Evolutionary conservation across 306 rosid genomes (phyloP).

Genomic region (Nissolia schottii): DNA sequence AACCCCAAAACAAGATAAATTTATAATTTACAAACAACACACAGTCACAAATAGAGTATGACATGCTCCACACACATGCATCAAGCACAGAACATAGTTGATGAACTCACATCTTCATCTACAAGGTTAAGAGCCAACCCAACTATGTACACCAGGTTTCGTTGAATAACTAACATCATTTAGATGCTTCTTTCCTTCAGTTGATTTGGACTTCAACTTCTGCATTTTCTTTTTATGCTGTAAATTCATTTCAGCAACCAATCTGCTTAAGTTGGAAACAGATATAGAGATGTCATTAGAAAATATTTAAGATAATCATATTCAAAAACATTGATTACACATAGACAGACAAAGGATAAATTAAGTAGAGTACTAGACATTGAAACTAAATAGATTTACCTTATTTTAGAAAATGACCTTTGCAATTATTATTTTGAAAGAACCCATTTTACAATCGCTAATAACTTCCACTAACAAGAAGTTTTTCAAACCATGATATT

Average conservation of each 20-base stretch:
- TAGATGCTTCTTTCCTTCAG: conserved; percentile 46
- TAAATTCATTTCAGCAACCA: conserved; percentile 48
- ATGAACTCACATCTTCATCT: no score
- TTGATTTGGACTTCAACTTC: conserved; percentile 38
- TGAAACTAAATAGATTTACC: conserved; percentile 2
- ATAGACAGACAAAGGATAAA: not conserved
- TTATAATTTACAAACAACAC: not conserved
- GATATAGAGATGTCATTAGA: conserved; percentile 6
- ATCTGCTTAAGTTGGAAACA: conserved; percentile 33
- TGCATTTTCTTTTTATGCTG: conserved; percentile 37
- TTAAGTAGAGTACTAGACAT: not conserved
- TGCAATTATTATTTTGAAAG: conserved; percentile 8
- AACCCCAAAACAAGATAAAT: conserved; percentile 6
- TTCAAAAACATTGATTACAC: conserved; percentile 10
- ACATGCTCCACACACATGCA: no score
- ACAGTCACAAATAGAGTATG: not conserved
- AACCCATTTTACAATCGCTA: not conserved
- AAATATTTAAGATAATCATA: conserved; percentile 1
- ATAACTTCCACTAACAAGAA: no score
- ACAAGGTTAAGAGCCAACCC: no score
- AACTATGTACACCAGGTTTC: conserved; percentile 47
- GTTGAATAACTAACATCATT: conserved; percentile 51
- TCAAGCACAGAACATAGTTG: no score
- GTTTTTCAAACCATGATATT: no score
- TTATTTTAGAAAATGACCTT: conserved; percentile 13